phyloP scores from a whole-genome alignment of 2,329 filamentous ascomycete genomes.

The Penicillium sp. region DNA sequence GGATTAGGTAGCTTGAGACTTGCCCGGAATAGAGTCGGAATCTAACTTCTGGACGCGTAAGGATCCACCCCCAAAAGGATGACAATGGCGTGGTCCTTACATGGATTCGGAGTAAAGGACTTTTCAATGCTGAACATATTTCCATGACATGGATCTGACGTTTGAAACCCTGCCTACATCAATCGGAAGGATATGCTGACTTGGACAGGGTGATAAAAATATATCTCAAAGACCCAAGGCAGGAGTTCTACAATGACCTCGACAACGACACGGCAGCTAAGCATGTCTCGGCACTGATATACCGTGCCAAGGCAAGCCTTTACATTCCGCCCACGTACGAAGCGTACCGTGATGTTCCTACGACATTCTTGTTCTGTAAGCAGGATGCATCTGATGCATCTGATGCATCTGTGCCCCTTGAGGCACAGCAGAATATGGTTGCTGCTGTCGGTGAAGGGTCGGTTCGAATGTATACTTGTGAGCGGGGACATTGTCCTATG shows the following conservation, averaged over 20 bases:
- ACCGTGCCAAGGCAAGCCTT: neutral
- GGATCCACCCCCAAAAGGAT: too few relatives aligned
- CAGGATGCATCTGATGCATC: neutral
- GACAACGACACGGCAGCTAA: neutral
- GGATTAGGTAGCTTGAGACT: neutral
- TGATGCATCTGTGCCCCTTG: neutral
- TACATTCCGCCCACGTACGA: neutral
- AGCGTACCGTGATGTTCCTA: neutral
- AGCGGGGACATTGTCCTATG: slow-evolving; percentile 7
- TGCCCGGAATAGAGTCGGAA: neutral
- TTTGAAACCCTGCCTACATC: neutral
- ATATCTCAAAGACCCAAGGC: neutral
- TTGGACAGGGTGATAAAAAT: neutral
- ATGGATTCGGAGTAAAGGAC: too few relatives aligned
- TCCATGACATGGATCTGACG: neutral
- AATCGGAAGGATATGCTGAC: neutral
- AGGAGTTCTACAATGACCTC: neutral
- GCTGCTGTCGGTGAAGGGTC: neutral
- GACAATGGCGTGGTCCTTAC: too few relatives aligned
- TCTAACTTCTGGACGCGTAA: neutral
- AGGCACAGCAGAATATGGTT: neutral
- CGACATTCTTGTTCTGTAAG: neutral
- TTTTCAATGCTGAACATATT: too few relatives aligned
- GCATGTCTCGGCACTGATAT: neutral
- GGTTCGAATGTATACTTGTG: slow-evolving; percentile 4